These are phyloP conservation scores for Colletotrichum neosansevieriae DNA, from an alignment of 2,329 filamentous ascomycete species.

Conservation along the genomic window DNA sequence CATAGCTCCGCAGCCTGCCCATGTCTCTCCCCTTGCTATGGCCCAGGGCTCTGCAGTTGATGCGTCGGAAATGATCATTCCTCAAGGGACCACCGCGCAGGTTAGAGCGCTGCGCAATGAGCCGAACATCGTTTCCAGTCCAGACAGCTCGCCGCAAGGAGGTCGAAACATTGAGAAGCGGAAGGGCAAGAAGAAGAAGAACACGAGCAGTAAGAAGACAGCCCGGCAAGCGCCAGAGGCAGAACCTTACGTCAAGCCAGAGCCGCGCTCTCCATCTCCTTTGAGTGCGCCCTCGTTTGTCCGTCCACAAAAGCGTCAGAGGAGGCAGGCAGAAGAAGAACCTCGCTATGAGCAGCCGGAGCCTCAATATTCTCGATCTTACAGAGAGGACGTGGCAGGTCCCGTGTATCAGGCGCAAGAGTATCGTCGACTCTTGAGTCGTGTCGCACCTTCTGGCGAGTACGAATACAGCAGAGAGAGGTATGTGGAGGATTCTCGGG, in stretches of 20 bases:
- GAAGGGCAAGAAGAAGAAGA: constrained; percentile 62
- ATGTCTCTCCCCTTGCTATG: constrained; percentile 70
- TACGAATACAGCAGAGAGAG: constrained; percentile 48
- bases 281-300: constrained; percentile 64
- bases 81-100: constrained; percentile 63
- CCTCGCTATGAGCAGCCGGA: constrained; percentile 57
- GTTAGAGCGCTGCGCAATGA: constrained; percentile 68
- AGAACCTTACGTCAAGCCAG: constrained; percentile 69
- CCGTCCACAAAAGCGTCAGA: constrained; percentile 69
- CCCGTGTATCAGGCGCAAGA: constrained; percentile 46
- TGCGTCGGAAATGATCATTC: constrained; percentile 48
- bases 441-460: constrained; percentile 12
- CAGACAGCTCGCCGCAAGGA: constrained; percentile 70
- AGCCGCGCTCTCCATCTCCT: constrained; percentile 74
- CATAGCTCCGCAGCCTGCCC: constrained; percentile 80
- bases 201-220: constrained; percentile 63
- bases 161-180: constrained; percentile 62
- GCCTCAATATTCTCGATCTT: constrained; percentile 45
- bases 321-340: constrained; percentile 56
- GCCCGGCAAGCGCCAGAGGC: constrained; percentile 62
- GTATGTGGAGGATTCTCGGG: constrained; percentile 49
- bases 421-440: constrained; percentile 44
- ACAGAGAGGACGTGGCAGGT: constrained; percentile 48
- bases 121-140: constrained; percentile 62
- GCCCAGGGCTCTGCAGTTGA: constrained; percentile 51